These are phyloP conservation scores for Corylus heterophylla DNA, from an alignment of 306 rosid genomes.

Conservation along the genomic window DNA sequence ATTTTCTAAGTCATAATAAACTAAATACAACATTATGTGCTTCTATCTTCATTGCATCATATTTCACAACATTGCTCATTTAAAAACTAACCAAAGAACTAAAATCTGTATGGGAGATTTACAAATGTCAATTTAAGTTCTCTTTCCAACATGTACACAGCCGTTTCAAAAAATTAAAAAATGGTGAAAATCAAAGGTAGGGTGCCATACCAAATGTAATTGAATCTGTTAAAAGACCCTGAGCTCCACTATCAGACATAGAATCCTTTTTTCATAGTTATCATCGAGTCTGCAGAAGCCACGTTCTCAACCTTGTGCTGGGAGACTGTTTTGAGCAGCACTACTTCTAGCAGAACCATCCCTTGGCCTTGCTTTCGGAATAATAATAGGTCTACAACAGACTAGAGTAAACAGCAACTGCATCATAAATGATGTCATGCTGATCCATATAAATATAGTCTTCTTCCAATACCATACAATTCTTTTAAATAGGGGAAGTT, in stretches of 20 bases:
- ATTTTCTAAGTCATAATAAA: background rate
- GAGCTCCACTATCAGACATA: slow-evolving; percentile 12
- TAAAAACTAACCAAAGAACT: background rate
- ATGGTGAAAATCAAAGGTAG: slow-evolving; percentile 15
- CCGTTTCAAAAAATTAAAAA: slow-evolving; percentile 8
- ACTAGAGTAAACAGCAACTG: slow-evolving; percentile 53
- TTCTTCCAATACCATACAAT: slow-evolving; percentile 79
- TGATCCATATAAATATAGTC: slow-evolving; percentile 65
- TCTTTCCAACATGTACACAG: slow-evolving; percentile 23
- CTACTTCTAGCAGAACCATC: slow-evolving; percentile 30
- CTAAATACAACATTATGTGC: background rate
- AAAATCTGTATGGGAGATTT: background rate
- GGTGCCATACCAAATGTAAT: slow-evolving; percentile 18
- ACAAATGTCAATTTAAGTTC: background rate
- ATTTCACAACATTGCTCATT: background rate
- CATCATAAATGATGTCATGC: slow-evolving; percentile 48
- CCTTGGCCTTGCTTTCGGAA: slow-evolving; percentile 59
- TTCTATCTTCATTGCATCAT: background rate
- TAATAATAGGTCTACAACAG: slow-evolving; percentile 59
- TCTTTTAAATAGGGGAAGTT: slow-evolving; percentile 63
- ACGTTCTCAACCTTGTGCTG: slow-evolving; percentile 23
- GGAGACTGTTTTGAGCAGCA: slow-evolving; percentile 18
- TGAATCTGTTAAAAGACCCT: slow-evolving; percentile 17
- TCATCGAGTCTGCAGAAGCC: slow-evolving; percentile 13
- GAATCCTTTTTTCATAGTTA: slow-evolving; percentile 19